Percentiles rank a stretch among this genome's conserved stretches.
Conservation (phyloP, 768 basidiomycete species). For the Pisolithus marmoratus region DNA sequence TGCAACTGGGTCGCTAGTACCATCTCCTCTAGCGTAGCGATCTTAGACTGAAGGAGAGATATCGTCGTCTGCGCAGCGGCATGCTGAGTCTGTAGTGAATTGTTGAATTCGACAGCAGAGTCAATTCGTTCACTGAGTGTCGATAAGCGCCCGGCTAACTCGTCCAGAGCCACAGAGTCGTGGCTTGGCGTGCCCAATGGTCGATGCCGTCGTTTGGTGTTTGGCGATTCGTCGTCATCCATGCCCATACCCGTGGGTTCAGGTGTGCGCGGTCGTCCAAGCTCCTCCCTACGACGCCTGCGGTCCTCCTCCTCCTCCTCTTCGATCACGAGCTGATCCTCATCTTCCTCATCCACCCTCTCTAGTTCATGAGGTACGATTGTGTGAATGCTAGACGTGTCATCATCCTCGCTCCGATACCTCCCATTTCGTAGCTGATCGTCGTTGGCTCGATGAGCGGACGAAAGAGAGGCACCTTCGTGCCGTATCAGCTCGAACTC, state of each 20-base stretch:
- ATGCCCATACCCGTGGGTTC: constrained; percentile 65
- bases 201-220: constrained; percentile 14
- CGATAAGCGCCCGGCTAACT: constrained; percentile 58
- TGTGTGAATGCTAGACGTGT: constrained; percentile 67
- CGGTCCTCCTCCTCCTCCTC: constrained; percentile 46
- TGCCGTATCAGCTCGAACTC: constrained; percentile 35
- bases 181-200: constrained; percentile 15
- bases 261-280: constrained; percentile 73
- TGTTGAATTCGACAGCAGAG: constrained; percentile 67
- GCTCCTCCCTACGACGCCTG: constrained; percentile 40
- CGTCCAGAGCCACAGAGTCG: constrained; percentile 39
- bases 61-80: constrained; percentile 72
- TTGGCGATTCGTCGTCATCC: constrained; percentile 38
- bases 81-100: constrained; percentile 73
- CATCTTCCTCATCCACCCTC: constrained; percentile 70
- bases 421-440: constrained; percentile 10
- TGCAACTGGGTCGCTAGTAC: constrained; percentile 46
- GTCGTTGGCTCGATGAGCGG: constrained; percentile 14
- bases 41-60: constrained; percentile 59
- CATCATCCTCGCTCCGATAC: constrained; percentile 56
- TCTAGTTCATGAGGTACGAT: constrained; percentile 65
- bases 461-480: constrained; percentile 15
- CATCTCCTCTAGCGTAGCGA: constrained; percentile 60
- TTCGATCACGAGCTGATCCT: constrained; percentile 41
- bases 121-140: constrained; percentile 67